Percentiles rank a stretch among this genome's conserved stretches.
Conservation (phyloP, 2,329 filamentous ascomycete genomes). For the Cytospora piceae region DNA sequence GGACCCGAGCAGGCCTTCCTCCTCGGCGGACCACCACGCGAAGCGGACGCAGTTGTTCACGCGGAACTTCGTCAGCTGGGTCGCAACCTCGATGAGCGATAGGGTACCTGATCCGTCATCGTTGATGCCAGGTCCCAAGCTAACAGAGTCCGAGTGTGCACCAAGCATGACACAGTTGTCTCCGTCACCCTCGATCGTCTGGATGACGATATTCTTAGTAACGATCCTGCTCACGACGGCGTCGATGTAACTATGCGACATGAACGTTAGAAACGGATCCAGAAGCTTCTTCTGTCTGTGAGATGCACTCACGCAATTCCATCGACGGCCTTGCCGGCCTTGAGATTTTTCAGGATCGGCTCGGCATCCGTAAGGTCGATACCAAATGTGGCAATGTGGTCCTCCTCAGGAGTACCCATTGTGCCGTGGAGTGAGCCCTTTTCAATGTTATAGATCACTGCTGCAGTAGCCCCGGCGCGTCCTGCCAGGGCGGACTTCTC, state of each 20-base stretch:
- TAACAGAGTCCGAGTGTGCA: slow-evolving; percentile 66
- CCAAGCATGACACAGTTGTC: slow-evolving; percentile 69
- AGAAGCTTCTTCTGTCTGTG: background rate
- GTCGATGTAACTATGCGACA: slow-evolving; percentile 53
- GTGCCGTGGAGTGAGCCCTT: slow-evolving; percentile 67
- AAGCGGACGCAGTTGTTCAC: slow-evolving; percentile 70
- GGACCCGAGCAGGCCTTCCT: slow-evolving; percentile 67
- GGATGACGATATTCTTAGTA: slow-evolving; percentile 65
- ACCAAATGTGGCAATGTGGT: slow-evolving; percentile 71
- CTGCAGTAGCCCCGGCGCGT: slow-evolving; percentile 69
- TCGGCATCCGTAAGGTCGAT: slow-evolving; percentile 63
- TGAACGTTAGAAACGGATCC: background rate
- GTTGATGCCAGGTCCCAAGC: slow-evolving; percentile 73
- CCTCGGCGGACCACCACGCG: slow-evolving; percentile 70
- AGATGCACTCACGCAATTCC: slow-evolving; percentile 48
- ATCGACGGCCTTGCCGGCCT: slow-evolving; percentile 53
- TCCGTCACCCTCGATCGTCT: slow-evolving; percentile 61
- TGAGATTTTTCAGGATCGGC: slow-evolving; percentile 58
- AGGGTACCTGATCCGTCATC: slow-evolving; percentile 73
- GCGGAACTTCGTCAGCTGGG: slow-evolving; percentile 58
- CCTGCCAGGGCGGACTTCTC: slow-evolving; percentile 71
- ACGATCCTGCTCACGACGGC: slow-evolving; percentile 56
- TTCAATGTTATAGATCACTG: slow-evolving; percentile 76
- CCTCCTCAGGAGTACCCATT: slow-evolving; percentile 61
- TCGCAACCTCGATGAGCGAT: slow-evolving; percentile 65